Percentiles rank a stretch among this genome's conserved stretches.
Evolutionary conservation across 1,139 yeast species (phyloP).

Genomic region (Saccharomyces hybrid): DNA sequence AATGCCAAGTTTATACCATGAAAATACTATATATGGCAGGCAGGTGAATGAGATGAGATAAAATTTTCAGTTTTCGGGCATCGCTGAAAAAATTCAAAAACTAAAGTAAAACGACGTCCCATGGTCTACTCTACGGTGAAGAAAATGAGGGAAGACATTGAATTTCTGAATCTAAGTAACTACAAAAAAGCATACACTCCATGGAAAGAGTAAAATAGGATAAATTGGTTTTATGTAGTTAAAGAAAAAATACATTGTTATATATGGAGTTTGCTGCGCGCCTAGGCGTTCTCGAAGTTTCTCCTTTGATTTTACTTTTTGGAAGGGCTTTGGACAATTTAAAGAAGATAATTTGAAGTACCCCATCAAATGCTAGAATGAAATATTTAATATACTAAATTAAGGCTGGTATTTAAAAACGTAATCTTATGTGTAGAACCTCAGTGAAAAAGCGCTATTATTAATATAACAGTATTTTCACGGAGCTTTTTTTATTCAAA

Average conservation of each 20-base stretch:
- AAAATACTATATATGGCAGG: background rate
- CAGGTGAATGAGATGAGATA: background rate
- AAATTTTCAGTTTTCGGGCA: background rate
- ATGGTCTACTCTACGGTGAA: background rate
- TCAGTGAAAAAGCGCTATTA: background rate
- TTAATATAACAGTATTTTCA: slow-evolving; percentile 27
- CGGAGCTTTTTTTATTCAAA: slow-evolving; percentile 30
- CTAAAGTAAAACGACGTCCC: background rate
- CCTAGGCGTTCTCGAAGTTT: background rate
- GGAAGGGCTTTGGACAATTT: background rate
- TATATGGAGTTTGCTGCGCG: background rate
- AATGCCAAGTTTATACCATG: background rate
- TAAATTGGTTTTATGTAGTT: background rate
- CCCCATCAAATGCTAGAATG: background rate
- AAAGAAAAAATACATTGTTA: background rate
- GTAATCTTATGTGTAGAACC: background rate
- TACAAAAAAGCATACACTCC: background rate
- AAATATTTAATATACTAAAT: background rate
- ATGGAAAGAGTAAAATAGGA: background rate
- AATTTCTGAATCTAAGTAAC: background rate
- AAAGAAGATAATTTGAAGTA: background rate
- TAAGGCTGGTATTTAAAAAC: background rate
- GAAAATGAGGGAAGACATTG: background rate
- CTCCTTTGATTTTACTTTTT: background rate
- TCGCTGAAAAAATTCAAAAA: background rate